Conservation (phyloP, 1,139 yeast genomes). For the Pichia norvegensis region DNA sequence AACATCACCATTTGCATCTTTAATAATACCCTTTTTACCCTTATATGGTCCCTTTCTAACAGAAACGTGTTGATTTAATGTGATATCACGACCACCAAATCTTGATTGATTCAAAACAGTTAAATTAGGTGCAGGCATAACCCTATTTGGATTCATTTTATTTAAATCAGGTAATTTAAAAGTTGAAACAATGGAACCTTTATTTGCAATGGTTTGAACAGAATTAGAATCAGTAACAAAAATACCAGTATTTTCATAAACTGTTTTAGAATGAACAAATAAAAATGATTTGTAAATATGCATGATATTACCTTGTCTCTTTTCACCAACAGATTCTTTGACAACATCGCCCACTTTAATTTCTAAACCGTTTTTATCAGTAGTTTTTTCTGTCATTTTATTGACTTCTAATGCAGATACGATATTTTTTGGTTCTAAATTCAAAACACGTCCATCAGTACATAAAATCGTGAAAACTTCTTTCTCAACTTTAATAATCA, state of each 20-base stretch:
- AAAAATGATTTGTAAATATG: conserved; percentile 77
- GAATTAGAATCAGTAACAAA: conserved; percentile 72
- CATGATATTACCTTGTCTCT: conserved; percentile 78
- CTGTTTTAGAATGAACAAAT: conserved; percentile 72
- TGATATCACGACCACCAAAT: conserved; percentile 69
- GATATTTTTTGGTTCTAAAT: conserved; percentile 72
- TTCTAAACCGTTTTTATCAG: conserved; percentile 80
- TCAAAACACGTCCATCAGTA: conserved; percentile 70
- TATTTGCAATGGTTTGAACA: conserved; percentile 78
- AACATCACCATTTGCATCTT: conserved; percentile 83
- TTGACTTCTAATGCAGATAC: conserved; percentile 60
- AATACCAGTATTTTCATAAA: conserved; percentile 83
- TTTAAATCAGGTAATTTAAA: conserved; percentile 39
- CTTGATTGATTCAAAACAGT: conserved; percentile 21
- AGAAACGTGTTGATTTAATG: conserved; percentile 76
- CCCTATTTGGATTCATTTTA: conserved; percentile 80
- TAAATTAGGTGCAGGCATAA: conserved; percentile 41
- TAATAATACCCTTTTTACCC: conserved; percentile 89
- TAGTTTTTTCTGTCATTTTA: conserved; percentile 71
- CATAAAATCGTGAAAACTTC: conserved; percentile 76
- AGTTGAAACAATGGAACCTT: conserved; percentile 52
- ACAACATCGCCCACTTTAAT: conserved; percentile 88
- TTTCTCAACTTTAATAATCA: conserved; percentile 82
- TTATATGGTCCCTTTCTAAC: conserved; percentile 87
- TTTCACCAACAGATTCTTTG: conserved; percentile 69